A percentile compares a stretch with the other conserved stretches of the same genome.
Conservation (phyloP, 2,329 filamentous ascomycete genomes). For the Rhinocladiella similis region DNA sequence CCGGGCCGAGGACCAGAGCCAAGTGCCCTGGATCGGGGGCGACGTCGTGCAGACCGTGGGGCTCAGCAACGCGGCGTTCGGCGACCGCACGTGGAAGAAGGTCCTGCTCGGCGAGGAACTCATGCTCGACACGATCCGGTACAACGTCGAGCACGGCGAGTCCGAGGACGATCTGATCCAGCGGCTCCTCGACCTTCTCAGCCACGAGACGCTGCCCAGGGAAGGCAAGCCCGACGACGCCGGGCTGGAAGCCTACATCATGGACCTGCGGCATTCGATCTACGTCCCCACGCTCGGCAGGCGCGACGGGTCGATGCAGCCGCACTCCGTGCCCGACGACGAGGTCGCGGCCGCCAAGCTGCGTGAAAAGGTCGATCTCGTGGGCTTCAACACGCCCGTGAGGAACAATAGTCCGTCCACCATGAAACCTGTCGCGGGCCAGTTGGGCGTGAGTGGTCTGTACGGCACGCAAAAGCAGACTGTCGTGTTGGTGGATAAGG, state of each 20-base stretch:
- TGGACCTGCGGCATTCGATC: constrained; percentile 59
- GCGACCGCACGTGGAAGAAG: constrained; percentile 62
- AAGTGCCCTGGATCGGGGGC: constrained; percentile 53
- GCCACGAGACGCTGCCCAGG: constrained; percentile 56
- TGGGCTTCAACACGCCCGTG: constrained; percentile 22
- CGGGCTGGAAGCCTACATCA: constrained; percentile 57
- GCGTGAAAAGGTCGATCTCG: constrained; percentile 31
- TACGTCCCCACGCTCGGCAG: constrained; percentile 59
- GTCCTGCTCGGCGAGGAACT: constrained; percentile 58
- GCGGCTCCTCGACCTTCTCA: constrained; percentile 54
- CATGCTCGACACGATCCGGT: constrained; percentile 50
- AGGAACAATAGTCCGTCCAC: constrained; percentile 28
- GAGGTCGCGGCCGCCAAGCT: constrained; percentile 39
- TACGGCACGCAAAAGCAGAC: constrained; percentile 69
- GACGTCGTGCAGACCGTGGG: constrained; percentile 54
- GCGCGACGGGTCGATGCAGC: constrained; percentile 37
- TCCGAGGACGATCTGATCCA: constrained; percentile 52
- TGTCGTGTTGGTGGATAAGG: constrained; percentile 56
- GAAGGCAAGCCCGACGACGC: constrained; percentile 36
- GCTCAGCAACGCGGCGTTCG: constrained; percentile 62
- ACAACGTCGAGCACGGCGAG: constrained; percentile 44
- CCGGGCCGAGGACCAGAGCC: constrained; percentile 53
- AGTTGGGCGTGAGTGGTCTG: constrained; percentile 46
- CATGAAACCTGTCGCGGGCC: constrained; percentile 8
- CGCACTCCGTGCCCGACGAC: constrained; percentile 30